Evolutionary conservation across 139 green algal species (phyloP).

Genomic region (Zygnema circumcarinatum): DNA sequence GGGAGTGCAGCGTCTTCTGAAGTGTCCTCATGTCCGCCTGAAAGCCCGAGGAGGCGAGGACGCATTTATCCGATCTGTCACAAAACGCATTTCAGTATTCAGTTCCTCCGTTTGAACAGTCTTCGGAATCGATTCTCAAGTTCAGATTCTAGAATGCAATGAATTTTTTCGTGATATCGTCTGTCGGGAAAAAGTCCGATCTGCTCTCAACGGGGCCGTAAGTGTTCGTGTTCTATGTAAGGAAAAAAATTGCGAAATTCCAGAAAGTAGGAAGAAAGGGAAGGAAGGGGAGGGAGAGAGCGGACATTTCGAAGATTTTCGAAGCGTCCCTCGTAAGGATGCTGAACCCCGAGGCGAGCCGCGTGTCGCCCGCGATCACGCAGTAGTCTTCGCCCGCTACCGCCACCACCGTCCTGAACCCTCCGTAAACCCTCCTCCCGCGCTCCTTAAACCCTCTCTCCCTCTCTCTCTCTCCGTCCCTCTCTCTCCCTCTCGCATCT

Average conservation of each 20-base stretch:
- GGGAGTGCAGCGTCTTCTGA: conserved; percentile 86
- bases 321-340: conserved; percentile 88
- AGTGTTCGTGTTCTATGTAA: too few relatives aligned
- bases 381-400: conserved; percentile 95
- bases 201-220: too few relatives aligned
- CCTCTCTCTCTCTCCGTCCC: too few relatives aligned
- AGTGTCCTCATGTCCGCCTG: conserved; percentile 87
- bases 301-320: conserved; percentile 83
- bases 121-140: too few relatives aligned
- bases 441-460: background rate
- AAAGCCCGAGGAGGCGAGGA: conserved; percentile 91
- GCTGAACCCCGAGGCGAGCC: conserved; percentile 93
- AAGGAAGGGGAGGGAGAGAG: background rate
- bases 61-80: conserved; percentile 77
- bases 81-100: too few relatives aligned
- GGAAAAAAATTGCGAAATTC: conserved; percentile 6
- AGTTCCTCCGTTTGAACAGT: too few relatives aligned
- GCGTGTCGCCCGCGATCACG: conserved; percentile 90
- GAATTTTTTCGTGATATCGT: too few relatives aligned
- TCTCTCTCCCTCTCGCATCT: background rate
- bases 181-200: too few relatives aligned
- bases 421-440: background rate
- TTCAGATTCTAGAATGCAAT: too few relatives aligned
- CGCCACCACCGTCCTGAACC: conserved; percentile 69
- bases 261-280: conserved; percentile 8